Base-by-base conservation (phyloP, 2,329 filamentous ascomycete genomes). In the Neocatenulostroma microsporum region DNA sequence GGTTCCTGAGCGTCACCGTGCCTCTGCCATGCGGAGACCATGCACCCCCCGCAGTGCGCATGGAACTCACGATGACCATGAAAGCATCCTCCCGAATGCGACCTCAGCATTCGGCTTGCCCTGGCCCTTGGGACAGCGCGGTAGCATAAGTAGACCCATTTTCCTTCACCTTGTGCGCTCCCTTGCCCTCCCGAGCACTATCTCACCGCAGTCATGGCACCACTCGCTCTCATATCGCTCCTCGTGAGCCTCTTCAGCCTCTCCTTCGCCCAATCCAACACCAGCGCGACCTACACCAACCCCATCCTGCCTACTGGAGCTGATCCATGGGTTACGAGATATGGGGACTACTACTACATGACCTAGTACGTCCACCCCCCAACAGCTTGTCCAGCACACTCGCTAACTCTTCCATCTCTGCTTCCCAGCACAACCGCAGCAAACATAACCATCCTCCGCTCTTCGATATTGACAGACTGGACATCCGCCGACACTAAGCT, bases 311-410 rank as follows among this genome's bases (percentile, higher is more conserved):
- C 60, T n/a, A 49, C 48, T 1, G 65, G 62, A 13, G 67, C 66
- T 14, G 67, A 70, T 50, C 66, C 65, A 49, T 68, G 64, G 60
- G 61, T 68, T 15, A 62, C 63, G 21, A 60, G 55, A 17, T 49
- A 67, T 43, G 52, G 58, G 23, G 58, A 50, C 23, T 63, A 59
- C 41, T 68, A 69, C 47, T 67, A 65, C 42, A 57, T 69, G 55
- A 66, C 60, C 19, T 68, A 64, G n/a, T n/a, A n/a, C n/a, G n/a
- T n/a, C n/a, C n/a, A n/a, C n/a, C 40, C 64, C 63, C 2, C n/a
- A n/a, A n/a, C n/a, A n/a, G n/a, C n/a, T n/a, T n/a, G n/a, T n/a
- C n/a, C n/a, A n/a, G n/a, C n/a, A n/a, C n/a, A n/a, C n/a, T n/a
- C n/a, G n/a, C n/a, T n/a, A n/a, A n/a, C n/a, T n/a, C n/a, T n/a